A percentile compares a stretch with the other conserved stretches of the same genome.
These are phyloP conservation scores for Gnomoniopsis sp. DNA, from an alignment of 2,329 filamentous ascomycete genomes.

Conservation along the genomic window DNA sequence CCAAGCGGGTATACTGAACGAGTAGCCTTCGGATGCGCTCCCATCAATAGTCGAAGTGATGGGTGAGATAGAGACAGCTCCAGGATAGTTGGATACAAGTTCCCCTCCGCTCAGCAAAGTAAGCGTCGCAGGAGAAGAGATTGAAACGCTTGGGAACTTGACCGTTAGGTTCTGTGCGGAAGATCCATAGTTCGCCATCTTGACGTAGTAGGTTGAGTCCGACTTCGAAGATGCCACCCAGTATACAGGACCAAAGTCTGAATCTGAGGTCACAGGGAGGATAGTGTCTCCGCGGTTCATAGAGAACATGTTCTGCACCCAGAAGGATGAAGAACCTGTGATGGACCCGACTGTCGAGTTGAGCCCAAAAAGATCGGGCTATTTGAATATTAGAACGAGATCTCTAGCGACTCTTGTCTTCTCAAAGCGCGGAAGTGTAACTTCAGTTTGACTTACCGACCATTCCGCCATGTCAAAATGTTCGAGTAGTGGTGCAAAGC, in stretches of 20 bases:
- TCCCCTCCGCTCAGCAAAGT: conserved; percentile 43
- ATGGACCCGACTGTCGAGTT: conserved; percentile 5
- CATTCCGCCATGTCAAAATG: conserved; percentile 49
- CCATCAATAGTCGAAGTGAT: conserved; percentile 30
- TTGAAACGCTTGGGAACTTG: conserved; percentile 39
- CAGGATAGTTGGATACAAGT: conserved; percentile 39
- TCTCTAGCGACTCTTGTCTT: too few relatives aligned
- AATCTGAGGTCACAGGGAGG: conserved; percentile 20
- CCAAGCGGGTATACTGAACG: not conserved
- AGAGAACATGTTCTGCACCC: conserved; percentile 8
- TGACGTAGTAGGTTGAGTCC: conserved; percentile 6
- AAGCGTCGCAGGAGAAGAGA: conserved; percentile 37
- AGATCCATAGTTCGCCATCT: conserved; percentile 33
- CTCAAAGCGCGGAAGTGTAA: not conserved
- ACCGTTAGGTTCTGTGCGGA: conserved; percentile 43
- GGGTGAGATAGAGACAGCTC: conserved; percentile 47
- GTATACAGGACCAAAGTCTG: conserved; percentile 12
- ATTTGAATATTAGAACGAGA: not conserved
- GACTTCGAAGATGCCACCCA: conserved; percentile 19
- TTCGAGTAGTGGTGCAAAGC: conserved; percentile 8
- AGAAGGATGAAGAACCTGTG: conserved; percentile 10
- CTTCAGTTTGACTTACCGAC: conserved; percentile 24
- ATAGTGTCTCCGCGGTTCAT: conserved; percentile 7
- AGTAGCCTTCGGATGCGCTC: not conserved
- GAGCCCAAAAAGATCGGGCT: conserved; percentile 23